These are phyloP conservation scores for Cylindrotheca closterium DNA, from an alignment of 108 stramenopile species.

Conservation along the genomic window DNA sequence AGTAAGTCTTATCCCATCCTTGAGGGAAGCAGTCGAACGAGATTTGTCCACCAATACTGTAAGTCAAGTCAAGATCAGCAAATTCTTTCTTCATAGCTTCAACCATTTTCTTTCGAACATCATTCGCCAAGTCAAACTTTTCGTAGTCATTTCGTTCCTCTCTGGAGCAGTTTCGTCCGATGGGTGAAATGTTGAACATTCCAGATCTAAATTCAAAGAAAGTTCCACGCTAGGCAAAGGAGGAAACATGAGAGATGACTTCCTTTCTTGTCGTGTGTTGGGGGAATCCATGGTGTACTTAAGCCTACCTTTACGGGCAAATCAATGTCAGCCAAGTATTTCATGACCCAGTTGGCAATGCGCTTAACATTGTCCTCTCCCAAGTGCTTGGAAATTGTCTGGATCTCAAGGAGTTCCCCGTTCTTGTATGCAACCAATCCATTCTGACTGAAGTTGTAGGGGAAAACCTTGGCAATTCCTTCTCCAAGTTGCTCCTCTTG, in stretches of 20 bases:
- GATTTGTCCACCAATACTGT: constrained; percentile 98
- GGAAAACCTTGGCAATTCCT: constrained; percentile 82
- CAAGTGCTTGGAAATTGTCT: constrained; percentile 88
- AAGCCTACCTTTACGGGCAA: constrained; percentile 90
- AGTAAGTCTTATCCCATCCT: constrained; percentile 99
- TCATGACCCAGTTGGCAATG: constrained; percentile 96
- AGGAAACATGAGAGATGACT: not conserved
- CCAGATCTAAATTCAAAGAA: constrained; percentile 99
- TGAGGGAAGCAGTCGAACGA: constrained; percentile 97
- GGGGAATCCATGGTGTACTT: no score
- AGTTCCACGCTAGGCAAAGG: constrained; percentile 84
- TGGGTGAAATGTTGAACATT: constrained; percentile 99
- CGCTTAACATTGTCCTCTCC: constrained; percentile 98
- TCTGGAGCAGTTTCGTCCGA: constrained; percentile 97
- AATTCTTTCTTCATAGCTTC: constrained; percentile 92
- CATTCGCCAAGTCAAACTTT: constrained; percentile 86
- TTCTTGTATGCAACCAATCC: constrained; percentile 97
- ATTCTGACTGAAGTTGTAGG: constrained; percentile 99
- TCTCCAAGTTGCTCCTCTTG: constrained; percentile 98
- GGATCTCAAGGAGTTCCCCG: constrained; percentile 73
- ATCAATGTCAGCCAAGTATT: constrained; percentile 86
- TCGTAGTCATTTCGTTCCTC: constrained; percentile 98
- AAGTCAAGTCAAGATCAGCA: constrained; percentile 89
- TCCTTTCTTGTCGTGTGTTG: no score
- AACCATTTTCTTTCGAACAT: constrained; percentile 91